Percentiles rank a stretch among this genome's conserved stretches.
Conservation (phyloP, 2,329 filamentous ascomycete genomes). For the Phyllosticta capitalensis region DNA sequence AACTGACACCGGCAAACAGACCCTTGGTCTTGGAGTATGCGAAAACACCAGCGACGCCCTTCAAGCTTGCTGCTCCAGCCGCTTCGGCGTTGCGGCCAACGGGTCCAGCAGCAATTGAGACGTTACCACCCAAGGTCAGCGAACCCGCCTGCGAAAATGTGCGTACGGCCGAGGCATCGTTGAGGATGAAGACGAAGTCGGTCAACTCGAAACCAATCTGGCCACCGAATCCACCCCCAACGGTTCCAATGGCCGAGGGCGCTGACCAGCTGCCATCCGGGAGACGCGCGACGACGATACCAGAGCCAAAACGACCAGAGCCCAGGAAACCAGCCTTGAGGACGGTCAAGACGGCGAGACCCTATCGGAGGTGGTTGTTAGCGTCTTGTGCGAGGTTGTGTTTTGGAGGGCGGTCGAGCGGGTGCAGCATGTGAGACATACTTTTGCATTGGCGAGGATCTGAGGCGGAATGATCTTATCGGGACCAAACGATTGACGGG, state of each 20-base stretch:
- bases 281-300: conserved; percentile 70
- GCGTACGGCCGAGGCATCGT: conserved; percentile 79
- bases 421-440: conserved; percentile 27
- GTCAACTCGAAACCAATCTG: conserved; percentile 84
- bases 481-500: conserved; percentile 83
- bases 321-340: conserved; percentile 82
- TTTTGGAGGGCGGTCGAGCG: neutral
- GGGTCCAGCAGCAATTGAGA: conserved; percentile 88
- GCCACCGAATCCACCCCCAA: conserved; percentile 73
- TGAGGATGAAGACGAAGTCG: conserved; percentile 97
- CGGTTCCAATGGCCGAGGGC: conserved; percentile 69
- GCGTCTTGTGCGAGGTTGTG: neutral
- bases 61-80: conserved; percentile 83
- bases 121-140: conserved; percentile 88
- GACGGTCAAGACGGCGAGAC: conserved; percentile 76
- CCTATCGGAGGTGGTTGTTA: conserved; percentile 35
- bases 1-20: conserved; percentile 85
- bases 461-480: conserved; percentile 94
- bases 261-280: conserved; percentile 73
- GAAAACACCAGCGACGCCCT: conserved; percentile 84
- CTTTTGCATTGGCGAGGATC: conserved; percentile 85
- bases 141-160: conserved; percentile 90
- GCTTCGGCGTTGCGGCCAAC: conserved; percentile 93
- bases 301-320: conserved; percentile 71
- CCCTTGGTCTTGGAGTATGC: conserved; percentile 98